These are phyloP conservation scores for Podila minutissima DNA, from an alignment of 192 early-diverging fungal species.

Conservation along the genomic window DNA sequence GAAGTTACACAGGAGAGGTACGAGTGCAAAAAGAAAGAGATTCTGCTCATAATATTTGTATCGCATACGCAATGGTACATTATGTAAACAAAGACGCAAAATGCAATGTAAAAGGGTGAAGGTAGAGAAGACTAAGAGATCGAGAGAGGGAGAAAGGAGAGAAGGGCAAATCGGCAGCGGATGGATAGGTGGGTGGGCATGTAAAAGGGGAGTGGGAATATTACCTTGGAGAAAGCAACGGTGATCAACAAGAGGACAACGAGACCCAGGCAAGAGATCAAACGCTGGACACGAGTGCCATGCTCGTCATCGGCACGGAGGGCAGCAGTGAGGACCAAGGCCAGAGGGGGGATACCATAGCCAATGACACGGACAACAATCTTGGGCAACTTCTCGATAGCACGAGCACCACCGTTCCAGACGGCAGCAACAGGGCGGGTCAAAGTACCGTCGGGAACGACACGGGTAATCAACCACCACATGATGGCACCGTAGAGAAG, in stretches of 20 bases:
- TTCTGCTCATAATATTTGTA: too few species aligned
- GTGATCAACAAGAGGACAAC: conserved; percentile 63
- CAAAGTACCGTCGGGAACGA: conserved; percentile 22
- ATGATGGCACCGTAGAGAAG: conserved; percentile 33
- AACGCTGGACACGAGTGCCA: conserved; percentile 71
- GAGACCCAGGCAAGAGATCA: conserved; percentile 82
- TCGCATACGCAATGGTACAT: too few species aligned
- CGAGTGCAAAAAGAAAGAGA: too few species aligned
- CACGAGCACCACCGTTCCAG: conserved; percentile 27
- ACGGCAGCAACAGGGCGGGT: conserved; percentile 16
- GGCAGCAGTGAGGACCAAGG: conserved; percentile 63
- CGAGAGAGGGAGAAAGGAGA: too few species aligned
- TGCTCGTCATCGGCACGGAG: conserved; percentile 56
- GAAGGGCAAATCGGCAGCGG: too few species aligned
- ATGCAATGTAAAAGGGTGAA: too few species aligned
- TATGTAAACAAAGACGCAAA: too few species aligned
- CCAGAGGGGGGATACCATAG: conserved; percentile 40
- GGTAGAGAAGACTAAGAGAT: too few species aligned
- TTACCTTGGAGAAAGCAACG: conserved; percentile 61
- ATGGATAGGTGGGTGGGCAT: too few species aligned
- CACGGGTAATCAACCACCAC: conserved; percentile 26
- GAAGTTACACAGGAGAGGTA: too few species aligned
- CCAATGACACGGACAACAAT: conserved; percentile 24
- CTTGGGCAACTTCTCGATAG: conserved; percentile 13
- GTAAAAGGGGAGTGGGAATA: neutral